Percentiles rank a stretch among this genome's conserved stretches.
These are phyloP conservation scores for Pythium pyrilobum DNA, from an alignment of 352 stramenopile genomes.

Conservation along the genomic window DNA sequence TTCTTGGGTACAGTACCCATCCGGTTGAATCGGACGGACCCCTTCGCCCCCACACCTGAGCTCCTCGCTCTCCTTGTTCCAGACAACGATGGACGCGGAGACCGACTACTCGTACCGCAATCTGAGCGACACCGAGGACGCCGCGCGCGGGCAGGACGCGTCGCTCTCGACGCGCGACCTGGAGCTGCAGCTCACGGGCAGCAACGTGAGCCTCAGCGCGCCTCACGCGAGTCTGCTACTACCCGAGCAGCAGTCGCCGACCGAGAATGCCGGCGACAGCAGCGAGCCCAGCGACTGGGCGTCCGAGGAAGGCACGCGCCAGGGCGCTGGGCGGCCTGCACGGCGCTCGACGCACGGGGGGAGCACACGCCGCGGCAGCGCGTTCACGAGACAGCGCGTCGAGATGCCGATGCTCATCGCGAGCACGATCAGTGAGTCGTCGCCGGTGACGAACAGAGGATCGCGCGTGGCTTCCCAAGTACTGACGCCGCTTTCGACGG, in stretches of 20 bases:
- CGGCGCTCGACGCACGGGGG: neutral
- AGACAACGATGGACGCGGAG: no score
- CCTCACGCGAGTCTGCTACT: conserved; percentile 15
- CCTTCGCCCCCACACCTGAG: no score
- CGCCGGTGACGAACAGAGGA: neutral
- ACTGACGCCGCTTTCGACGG: conserved; percentile 11
- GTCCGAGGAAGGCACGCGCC: conserved; percentile 18
- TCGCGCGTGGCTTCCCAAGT: conserved; percentile 1
- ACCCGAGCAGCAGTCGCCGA: conserved; percentile 1
- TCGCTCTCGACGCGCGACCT: conserved; percentile 8
- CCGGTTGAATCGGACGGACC: no score
- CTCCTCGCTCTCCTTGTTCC: no score
- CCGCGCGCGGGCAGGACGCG: conserved; percentile 6
- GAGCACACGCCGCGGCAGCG: conserved; percentile 6
- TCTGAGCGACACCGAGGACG: conserved; percentile 18
- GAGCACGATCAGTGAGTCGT: neutral
- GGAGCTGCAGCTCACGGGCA: conserved; percentile 3
- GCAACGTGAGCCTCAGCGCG: conserved; percentile 2
- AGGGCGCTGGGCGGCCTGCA: neutral
- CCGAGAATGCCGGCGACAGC: neutral
- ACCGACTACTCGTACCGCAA: conserved; percentile 22
- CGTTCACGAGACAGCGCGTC: conserved; percentile 5
- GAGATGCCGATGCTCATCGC: conserved; percentile 5
- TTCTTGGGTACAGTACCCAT: no score
- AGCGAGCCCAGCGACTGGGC: conserved; percentile 21